Percentiles rank a stretch among this genome's conserved stretches.
These are phyloP conservation scores for Boletus subparvulus DNA, from an alignment of 768 basidiomycete genomes.

Conservation along the genomic window DNA sequence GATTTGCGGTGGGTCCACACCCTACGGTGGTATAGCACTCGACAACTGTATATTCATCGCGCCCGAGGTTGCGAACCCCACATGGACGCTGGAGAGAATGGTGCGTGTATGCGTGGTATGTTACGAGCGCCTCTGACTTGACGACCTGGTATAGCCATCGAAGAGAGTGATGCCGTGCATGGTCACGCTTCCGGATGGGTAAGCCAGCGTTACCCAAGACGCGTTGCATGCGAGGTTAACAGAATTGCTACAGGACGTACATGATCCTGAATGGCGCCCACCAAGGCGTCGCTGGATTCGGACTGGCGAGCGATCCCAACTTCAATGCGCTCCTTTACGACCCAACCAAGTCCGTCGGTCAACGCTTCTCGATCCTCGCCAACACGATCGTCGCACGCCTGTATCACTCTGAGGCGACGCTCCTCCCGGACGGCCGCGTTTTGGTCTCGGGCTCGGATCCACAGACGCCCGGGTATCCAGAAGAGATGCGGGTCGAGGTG, in stretches of 20 bases:
- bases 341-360: constrained; percentile 54
- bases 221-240: not conserved
- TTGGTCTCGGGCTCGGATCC: constrained; percentile 78
- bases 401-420: constrained; percentile 76
- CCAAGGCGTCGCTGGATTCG: constrained; percentile 72
- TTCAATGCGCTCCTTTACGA: constrained; percentile 67
- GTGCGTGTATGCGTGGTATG: constrained; percentile 38
- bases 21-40: constrained; percentile 46
- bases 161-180: constrained; percentile 77
- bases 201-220: not conserved
- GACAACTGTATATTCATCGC: constrained; percentile 73
- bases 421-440: constrained; percentile 73
- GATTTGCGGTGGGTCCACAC: constrained; percentile 75
- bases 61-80: constrained; percentile 60
- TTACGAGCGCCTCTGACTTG: not conserved
- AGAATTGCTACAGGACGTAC: constrained; percentile 54
- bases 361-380: constrained; percentile 65
- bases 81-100: constrained; percentile 79
- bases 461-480: constrained; percentile 55
- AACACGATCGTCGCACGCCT: constrained; percentile 70
- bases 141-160: constrained; percentile 47
- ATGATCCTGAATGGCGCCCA: constrained; percentile 75
- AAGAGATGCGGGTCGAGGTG: constrained; percentile 76
- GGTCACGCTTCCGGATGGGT: constrained; percentile 55
- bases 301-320: constrained; percentile 64